phyloP scores from a whole-genome alignment of 2,329 filamentous ascomycete species.

The Myriosclerotinia scirpicola region DNA sequence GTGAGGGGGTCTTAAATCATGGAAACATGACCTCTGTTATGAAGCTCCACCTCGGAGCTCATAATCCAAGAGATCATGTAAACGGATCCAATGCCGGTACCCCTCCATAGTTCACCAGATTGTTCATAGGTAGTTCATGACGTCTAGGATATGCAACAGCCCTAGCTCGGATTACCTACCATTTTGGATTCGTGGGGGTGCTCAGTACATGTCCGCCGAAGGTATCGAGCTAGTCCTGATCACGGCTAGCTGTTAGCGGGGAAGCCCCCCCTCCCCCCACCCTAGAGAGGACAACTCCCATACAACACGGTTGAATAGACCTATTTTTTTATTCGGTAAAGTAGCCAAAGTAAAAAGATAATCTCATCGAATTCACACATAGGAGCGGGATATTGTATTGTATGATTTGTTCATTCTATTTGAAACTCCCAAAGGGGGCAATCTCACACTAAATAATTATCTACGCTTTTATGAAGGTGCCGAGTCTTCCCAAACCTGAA shows the following conservation, averaged over 20 bases:
- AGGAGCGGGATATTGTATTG: too few species aligned
- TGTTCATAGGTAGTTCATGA: not conserved
- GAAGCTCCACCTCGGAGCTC: not conserved
- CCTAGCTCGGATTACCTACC: not conserved
- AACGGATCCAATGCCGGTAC: not conserved
- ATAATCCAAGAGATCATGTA: not conserved
- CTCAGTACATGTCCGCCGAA: not conserved
- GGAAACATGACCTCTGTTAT: not conserved
- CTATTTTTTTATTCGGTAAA: too few species aligned
- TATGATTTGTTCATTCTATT: too few species aligned
- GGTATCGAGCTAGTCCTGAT: not conserved
- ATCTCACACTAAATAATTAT: too few species aligned
- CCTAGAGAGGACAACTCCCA: not conserved
- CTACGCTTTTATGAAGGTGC: too few species aligned
- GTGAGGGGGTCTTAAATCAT: not conserved
- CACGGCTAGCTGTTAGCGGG: not conserved
- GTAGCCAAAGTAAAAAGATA: too few species aligned
- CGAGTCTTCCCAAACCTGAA: too few species aligned
- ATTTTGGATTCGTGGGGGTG: not conserved
- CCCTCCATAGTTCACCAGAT: not conserved
- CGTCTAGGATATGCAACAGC: not conserved
- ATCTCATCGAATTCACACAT: too few species aligned
- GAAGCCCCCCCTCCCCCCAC: not conserved
- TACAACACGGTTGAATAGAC: too few species aligned
- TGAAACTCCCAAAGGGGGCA: too few species aligned